Base-by-base conservation (phyloP, 2,329 filamentous ascomycete species). In the Penicillium sp. region DNA sequence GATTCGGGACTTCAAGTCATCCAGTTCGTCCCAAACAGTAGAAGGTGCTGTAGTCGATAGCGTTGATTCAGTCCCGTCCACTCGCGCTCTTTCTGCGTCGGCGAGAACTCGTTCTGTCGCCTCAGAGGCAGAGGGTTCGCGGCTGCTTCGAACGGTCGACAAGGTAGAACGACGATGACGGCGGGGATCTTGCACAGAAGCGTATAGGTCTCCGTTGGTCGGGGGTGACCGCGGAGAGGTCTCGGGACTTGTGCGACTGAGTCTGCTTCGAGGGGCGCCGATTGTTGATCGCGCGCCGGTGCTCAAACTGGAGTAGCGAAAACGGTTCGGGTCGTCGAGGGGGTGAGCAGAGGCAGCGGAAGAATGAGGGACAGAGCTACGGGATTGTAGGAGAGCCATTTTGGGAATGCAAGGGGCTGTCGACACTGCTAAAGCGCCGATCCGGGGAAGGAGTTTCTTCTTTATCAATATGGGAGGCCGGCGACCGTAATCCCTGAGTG, bases 21-120 rank as follows among this genome's bases (percentile, higher is more conserved):
- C 93, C 23, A 98, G 73, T 68, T 98, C 93, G 64, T 97, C 93
- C 93, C 93, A 98, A 2, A 98, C 88, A 0, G 89, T 96, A 1
- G 89, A 94, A 10, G 90, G 88, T 1, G 88, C 89, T 1, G 85
- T 89, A 0, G 88, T 93, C 0, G 93, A 97, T 27, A 86, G 78
- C 0, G 86, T 91, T 0, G 93, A 97, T 59, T 93, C 89, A 0
- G 89, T 89, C 7, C 84, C 85, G 60, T 90, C 84, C 16, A 63
- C 58, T 42, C 65, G 62, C 24, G 68, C 42, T 42, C 63, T 66
- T 20, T 70, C 67, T n/a, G 50, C 42, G 9, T 65, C 68, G 44
- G 56, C 55, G 49, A 52, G 66, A 40, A 54, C 60, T 44, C 60
- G 64, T 46, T 68, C 67, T 6, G 62, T 64, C 39, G 54, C 58